Conservation (phyloP, 768 basidiomycete species). For the Fomitopsis pulvina region DNA sequence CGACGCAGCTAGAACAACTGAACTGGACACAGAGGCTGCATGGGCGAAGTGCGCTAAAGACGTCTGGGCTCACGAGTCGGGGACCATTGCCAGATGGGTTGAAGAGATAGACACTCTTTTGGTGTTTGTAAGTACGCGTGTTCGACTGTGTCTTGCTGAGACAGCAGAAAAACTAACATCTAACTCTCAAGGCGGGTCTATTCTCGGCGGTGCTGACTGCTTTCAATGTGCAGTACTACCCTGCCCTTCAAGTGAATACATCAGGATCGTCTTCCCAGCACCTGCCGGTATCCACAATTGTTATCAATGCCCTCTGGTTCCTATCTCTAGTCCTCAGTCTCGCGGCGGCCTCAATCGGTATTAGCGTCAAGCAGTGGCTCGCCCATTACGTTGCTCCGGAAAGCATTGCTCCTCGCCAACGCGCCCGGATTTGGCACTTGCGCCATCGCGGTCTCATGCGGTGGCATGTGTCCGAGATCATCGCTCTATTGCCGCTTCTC, state of each 20-base stretch:
- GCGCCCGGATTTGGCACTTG: constrained; percentile 18
- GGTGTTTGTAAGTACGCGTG: constrained; percentile 6
- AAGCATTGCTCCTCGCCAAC: constrained; percentile 9
- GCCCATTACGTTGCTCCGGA: not conserved
- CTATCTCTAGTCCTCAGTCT: not conserved
- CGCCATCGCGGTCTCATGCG: constrained; percentile 14
- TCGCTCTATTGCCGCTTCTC: constrained; percentile 13
- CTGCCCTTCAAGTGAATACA: not conserved
- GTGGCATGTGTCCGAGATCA: constrained; percentile 14
- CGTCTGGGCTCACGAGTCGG: constrained; percentile 12
- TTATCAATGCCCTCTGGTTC: constrained; percentile 2
- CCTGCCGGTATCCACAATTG: not conserved
- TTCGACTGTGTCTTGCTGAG: not conserved
- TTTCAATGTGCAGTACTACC: constrained; percentile 2
- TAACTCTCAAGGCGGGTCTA: constrained; percentile 6
- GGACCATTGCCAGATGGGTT: constrained; percentile 3
- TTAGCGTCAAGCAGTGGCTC: constrained; percentile 2
- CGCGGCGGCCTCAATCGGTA: not conserved
- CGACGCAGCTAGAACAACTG: too few relatives aligned
- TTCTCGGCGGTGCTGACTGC: constrained; percentile 6
- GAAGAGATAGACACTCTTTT: constrained; percentile 6
- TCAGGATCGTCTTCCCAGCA: not conserved
- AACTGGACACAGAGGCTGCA: too few relatives aligned
- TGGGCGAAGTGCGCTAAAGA: constrained; percentile 16
- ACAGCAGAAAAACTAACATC: not conserved